Evolutionary conservation across 78 protist genomes (phyloP), one percentile per base, ranked within the genome.

Genomic region (Isochrysis galbana): DNA sequence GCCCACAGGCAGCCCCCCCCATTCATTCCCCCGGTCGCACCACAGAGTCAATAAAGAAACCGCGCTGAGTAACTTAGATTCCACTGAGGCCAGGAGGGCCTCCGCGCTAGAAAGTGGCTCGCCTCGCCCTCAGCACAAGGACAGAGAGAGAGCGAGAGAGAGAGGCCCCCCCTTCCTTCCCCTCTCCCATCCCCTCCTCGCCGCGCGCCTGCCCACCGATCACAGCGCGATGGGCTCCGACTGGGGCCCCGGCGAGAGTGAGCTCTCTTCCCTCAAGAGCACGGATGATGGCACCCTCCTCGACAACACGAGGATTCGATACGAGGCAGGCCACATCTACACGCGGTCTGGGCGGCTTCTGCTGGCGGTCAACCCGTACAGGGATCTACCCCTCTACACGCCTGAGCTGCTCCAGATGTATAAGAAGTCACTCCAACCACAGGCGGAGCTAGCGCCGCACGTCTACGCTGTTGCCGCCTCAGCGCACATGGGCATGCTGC

Each of bases 331-430:
- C 21, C 51, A 80, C 39, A 80, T 80, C 55, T 80, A 80, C 88
- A 80, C 88, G 34, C 51, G 51, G 41, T 2, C 25, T 38, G 88
- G 88, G 41, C 2, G 48, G 23, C 38, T 80, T 17, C 54, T 80
- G 23, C 14, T 80, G 38, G 88, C 88, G 22, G 88, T 80, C 39
- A 80, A 80, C 38, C 88, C 88, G 54, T 80, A 80, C 88, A 5
- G n/a, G 34, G 39, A 21, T 5, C 55, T 80, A 4, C 55, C 48
- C 26, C 54, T 80, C 29, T 80, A 80, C 54, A 10, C 47, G 26
- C 25, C 0, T 2, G 55, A 21, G 34, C 5, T 0, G 48, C 51
- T 80, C 32, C 19, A 23, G 39, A 2, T 0, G 38, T 80, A 80
- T 22, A 77, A 77, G 84, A 0, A 36, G 19, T 77, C 84, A 46